A percentile compares a stretch with the other conserved stretches of the same genome.
Conservation (phyloP, 75 land plant species). For the Cryptomeria japonica region DNA sequence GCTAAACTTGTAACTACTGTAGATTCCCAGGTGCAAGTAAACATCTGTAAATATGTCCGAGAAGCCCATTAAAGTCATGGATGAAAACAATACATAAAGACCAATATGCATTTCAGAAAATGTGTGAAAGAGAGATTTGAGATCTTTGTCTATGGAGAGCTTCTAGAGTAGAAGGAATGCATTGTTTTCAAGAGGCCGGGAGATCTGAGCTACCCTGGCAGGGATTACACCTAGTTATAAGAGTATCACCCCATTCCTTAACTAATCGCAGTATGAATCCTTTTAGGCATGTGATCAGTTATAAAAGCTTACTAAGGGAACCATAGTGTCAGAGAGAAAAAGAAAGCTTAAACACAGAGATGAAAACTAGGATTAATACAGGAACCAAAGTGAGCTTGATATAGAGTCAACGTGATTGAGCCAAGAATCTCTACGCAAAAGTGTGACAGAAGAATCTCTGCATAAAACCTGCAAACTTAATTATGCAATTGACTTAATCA, state of each 20-base stretch:
- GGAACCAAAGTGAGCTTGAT: neutral
- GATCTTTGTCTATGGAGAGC: neutral
- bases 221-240: neutral
- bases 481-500: no score
- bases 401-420: no score
- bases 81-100: neutral
- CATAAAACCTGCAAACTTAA: no score
- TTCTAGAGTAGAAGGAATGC: neutral
- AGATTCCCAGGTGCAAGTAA: neutral
- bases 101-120: neutral
- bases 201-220: neutral
- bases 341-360: neutral
- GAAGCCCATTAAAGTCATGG: neutral
- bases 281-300: neutral
- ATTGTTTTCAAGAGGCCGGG: neutral
- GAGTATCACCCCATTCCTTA: neutral
- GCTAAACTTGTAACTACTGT: neutral
- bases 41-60: neutral
- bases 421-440: no score
- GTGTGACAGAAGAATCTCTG: no score
- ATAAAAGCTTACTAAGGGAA: neutral
- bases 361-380: neutral
- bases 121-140: neutral
- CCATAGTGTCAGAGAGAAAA: neutral
- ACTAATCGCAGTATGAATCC: neutral